These are phyloP conservation scores for Alternaria novae-zelandiae DNA, from an alignment of 2,329 filamentous ascomycete species.

Conservation along the genomic window DNA sequence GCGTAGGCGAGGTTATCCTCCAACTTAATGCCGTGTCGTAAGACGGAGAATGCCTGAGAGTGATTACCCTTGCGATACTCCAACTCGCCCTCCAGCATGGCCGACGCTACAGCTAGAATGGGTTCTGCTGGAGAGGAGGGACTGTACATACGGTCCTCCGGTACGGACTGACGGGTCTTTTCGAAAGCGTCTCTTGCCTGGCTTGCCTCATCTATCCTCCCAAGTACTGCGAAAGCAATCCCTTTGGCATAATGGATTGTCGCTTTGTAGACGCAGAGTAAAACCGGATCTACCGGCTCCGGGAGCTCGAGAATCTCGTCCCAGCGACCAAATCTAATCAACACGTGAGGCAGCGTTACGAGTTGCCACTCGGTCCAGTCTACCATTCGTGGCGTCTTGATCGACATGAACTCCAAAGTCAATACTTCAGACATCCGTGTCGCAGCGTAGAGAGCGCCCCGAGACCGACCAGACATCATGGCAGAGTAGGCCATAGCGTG, in stretches of 20 bases:
- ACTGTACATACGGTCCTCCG: background rate
- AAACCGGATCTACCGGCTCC: background rate
- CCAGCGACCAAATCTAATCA: constrained; percentile 12
- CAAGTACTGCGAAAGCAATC: constrained; percentile 1
- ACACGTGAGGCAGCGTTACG: constrained; percentile 4
- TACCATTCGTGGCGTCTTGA: constrained; percentile 5
- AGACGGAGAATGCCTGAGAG: background rate
- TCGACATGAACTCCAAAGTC: constrained; percentile 1
- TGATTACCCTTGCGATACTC: background rate
- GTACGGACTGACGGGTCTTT: background rate
- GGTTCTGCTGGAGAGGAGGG: background rate
- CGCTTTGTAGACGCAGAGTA: background rate
- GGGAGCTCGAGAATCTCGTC: background rate
- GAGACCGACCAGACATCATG: constrained; percentile 1
- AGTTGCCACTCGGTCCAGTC: constrained; percentile 13
- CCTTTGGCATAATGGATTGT: constrained; percentile 1
- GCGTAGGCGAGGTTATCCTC: background rate
- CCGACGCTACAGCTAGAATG: background rate
- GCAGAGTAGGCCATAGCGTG: constrained; percentile 9
- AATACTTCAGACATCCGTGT: background rate
- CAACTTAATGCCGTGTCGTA: background rate
- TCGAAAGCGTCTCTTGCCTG: background rate
- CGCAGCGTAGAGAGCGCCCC: constrained; percentile 1
- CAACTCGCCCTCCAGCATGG: constrained; percentile 5
- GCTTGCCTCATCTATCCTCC: background rate